Conservation (phyloP, 305 asterid species). For the Fraxinus dipetala region DNA sequence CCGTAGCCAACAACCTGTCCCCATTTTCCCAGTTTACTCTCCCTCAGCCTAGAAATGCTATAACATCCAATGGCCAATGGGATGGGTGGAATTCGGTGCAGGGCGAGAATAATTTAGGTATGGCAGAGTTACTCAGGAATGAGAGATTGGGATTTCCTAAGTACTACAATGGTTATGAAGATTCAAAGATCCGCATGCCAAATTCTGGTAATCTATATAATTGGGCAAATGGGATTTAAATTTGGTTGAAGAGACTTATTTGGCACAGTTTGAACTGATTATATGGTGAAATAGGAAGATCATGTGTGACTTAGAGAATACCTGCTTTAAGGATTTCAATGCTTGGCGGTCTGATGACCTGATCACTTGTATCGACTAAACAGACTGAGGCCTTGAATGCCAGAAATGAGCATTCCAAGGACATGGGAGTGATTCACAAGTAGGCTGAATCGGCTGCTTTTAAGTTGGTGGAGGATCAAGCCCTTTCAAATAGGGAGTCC, state of each 20-base stretch:
- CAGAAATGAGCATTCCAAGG: conserved; percentile 24
- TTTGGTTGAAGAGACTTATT: conserved; percentile 13
- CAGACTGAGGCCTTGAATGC: conserved; percentile 28
- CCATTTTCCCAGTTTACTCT: conserved; percentile 52
- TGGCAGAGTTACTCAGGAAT: conserved; percentile 62
- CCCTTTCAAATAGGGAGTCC: conserved; percentile 51
- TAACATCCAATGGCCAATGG: conserved; percentile 73
- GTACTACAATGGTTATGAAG: conserved; percentile 63
- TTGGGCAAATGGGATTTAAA: conserved; percentile 71
- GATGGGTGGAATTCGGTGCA: conserved; percentile 71
- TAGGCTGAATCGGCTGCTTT: conserved; percentile 57
- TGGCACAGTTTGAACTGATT: conserved; percentile 21
- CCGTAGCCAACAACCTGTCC: conserved; percentile 47
- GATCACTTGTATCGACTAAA: conserved; percentile 26
- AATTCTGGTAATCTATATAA: conserved; percentile 65
- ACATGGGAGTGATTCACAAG: conserved; percentile 33
- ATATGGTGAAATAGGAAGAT: conserved; percentile 30
- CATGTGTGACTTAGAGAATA: conserved; percentile 32
- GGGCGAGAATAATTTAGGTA: conserved; percentile 52
- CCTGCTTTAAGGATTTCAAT: conserved; percentile 27
- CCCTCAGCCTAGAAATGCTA: conserved; percentile 58
- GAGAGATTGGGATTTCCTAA: conserved; percentile 70
- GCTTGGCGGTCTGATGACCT: conserved; percentile 30
- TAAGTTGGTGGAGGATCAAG: conserved; percentile 66
- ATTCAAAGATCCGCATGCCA: conserved; percentile 59